A percentile compares a stretch with the other conserved stretches of the same genome.
Conservation (phyloP, 306 rosid species). For the Dryas alaskensis region DNA sequence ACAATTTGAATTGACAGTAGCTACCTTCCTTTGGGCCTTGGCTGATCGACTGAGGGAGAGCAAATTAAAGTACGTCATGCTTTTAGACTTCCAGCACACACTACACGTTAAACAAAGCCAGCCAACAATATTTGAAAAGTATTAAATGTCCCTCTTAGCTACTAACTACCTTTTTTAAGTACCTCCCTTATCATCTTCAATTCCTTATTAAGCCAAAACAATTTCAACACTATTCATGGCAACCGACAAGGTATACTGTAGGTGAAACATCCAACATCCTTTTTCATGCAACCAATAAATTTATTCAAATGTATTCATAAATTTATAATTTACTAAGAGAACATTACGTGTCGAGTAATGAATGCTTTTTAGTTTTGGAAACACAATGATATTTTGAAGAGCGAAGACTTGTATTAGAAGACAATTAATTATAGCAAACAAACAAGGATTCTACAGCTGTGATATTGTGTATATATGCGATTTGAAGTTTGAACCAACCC, state of each 20-base stretch:
- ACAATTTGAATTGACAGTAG: not conserved
- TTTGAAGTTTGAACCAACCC: not conserved
- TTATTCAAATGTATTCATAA: no score
- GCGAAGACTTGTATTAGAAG: not conserved
- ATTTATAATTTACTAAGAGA: no score
- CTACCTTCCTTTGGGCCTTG: not conserved
- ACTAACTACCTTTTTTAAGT: not conserved
- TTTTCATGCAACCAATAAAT: no score
- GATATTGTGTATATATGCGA: not conserved
- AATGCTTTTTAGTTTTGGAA: not conserved
- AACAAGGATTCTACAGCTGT: conserved; percentile 1
- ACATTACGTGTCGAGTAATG: no score
- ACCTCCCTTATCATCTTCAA: not conserved
- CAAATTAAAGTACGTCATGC: not conserved
- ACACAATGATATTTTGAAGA: not conserved
- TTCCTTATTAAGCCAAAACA: not conserved
- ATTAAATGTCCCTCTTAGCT: not conserved
- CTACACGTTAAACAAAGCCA: not conserved
- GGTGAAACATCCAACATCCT: no score
- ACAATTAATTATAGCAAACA: not conserved
- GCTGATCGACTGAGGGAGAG: not conserved
- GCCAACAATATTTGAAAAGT: conserved; percentile 3
- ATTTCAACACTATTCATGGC: not conserved
- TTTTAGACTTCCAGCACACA: not conserved
- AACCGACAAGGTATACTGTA: no score